Evolutionary conservation across 2,329 filamentous ascomycete species (phyloP), one percentile per base, ranked within the genome.

Genomic region (Clonostachys solani): DNA sequence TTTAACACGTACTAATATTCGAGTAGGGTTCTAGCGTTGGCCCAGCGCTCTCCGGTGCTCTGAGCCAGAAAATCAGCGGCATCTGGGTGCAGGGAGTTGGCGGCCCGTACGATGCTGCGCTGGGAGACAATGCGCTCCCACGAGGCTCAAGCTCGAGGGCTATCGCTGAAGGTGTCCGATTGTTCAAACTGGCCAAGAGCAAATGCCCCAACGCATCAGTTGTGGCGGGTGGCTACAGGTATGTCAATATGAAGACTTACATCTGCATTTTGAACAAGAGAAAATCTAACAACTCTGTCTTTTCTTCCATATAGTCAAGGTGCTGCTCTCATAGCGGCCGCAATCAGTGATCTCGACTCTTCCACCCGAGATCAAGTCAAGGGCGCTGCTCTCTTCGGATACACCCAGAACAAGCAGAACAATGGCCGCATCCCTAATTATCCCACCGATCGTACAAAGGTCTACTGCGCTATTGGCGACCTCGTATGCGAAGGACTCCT

Each of bases 31-130:
- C 36, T 18, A 46, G 38, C 41, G 53, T 58, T 2, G 66, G 66
- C 6, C 62, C 64, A 13, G 47, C 38, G 3, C 49, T 66, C 12
- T 63, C 58, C 5, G 48, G 51, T 13, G 59, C 50, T 40, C 57
- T 71, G 1, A 57, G 62, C 40, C 47, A 49, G 19, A 63, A 61
- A 34, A 56, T 60, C 41, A 45, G 42, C 7, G 47, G 56, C 16
- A 50, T 71, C 48, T 69, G 66, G 66, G 63, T 73, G 17, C 72
- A 75, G 52, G 73, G 73, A 15, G 68, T 76, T 13, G 65, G 66
- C 6, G 62, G 60, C 23, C 53, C 60, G 3, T 76, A 76, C 56
- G 56, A 48, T 2, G 71, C 69, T 0, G 50, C 52, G 2, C 40
- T 73, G 0, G 48, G 52, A 2, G 59, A 61, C 19, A 74, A 74